Evolutionary conservation across 768 basidiomycete genomes (phyloP), one percentile per base, ranked within the genome.

Genomic region (Mycena haematopus): DNA sequence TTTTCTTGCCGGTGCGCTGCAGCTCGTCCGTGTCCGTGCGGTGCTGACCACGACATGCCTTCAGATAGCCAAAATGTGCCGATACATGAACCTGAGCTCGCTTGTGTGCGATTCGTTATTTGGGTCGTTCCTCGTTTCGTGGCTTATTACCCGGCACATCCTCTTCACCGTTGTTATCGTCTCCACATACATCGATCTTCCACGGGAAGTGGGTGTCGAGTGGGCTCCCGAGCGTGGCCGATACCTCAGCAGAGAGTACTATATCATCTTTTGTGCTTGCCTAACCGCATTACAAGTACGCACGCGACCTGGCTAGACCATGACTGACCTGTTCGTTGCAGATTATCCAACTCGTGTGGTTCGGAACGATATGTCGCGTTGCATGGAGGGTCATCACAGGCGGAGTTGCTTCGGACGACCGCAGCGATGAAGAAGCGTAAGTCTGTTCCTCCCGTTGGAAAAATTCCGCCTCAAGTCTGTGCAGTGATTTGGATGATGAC

Each of bases 21-120:
- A 11, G 4, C 24, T 36, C 31, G 36, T 38, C 19, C 8, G 15
- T 44, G n/a, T n/a, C 10, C n/a, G 38, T n/a, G 38, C 24, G 6
- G 6, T 6, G 27, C 33, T 47, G 27, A 52, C 5, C 22, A 7
- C n/a, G 14, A 29, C 40, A 22, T 63, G 42, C 6, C n/a, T 45
- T 38, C 63, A 96, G 94, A 73, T 92, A 65, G 96, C 95, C 11
- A 99, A 99, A 76, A 96, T 99, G 92, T 76, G 92, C 65, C 89
- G 90, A 59, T 99, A 99, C 75, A 79, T 96, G n/a, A 79, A 79
- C 17, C 74, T 88, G 44, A 76, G 81, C 35, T 83, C 85, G 67
- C 75, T 84, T 21, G 72, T 85, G 15, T 91, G 90, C 57, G 95
- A 99, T 74, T 68, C 77, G 25, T 83, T 85, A 0, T 99, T 99